Evolutionary conservation across 371 early-diverging fungal genomes (phyloP).

Genomic region (Rhizopus sp.): DNA sequence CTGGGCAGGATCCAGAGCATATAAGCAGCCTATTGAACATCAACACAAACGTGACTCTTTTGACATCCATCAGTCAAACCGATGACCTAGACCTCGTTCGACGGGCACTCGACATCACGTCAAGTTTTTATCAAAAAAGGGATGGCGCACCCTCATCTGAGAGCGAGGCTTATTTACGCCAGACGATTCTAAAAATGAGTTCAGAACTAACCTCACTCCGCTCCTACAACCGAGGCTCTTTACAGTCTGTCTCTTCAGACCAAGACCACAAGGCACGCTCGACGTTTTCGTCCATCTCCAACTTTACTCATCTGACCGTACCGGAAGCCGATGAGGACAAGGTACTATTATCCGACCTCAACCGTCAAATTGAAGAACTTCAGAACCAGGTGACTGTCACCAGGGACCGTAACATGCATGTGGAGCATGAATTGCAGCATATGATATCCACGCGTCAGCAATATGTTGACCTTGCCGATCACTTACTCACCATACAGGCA

Average conservation of each 20-base stretch:
- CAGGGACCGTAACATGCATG: conserved; percentile 12
- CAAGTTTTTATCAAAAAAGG: neutral
- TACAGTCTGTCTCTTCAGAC: conserved; percentile 4
- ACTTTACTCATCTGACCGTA: conserved; percentile 11
- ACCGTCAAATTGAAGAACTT: conserved; percentile 21
- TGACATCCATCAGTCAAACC: neutral
- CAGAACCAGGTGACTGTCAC: conserved; percentile 23
- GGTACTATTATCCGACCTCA: conserved; percentile 8
- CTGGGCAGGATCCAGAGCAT: neutral
- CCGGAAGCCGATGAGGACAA: conserved; percentile 11
- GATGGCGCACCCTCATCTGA: neutral
- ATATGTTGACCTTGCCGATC: neutral
- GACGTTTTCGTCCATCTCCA: conserved; percentile 19
- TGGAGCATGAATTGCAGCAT: conserved; percentile 13
- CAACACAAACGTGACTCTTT: neutral
- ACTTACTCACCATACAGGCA: neutral
- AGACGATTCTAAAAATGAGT: conserved; percentile 3
- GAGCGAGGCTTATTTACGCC: conserved; percentile 2
- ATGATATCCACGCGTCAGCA: neutral
- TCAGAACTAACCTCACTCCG: conserved; percentile 3
- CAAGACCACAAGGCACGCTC: conserved; percentile 11
- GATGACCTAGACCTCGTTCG: neutral
- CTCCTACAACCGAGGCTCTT: conserved; percentile 4
- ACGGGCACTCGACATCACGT: neutral
- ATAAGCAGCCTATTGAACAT: neutral